These are phyloP conservation scores for Aspergillus incahuasiensis DNA, from an alignment of 495 filamentous ascomycete genomes.

Conservation along the genomic window DNA sequence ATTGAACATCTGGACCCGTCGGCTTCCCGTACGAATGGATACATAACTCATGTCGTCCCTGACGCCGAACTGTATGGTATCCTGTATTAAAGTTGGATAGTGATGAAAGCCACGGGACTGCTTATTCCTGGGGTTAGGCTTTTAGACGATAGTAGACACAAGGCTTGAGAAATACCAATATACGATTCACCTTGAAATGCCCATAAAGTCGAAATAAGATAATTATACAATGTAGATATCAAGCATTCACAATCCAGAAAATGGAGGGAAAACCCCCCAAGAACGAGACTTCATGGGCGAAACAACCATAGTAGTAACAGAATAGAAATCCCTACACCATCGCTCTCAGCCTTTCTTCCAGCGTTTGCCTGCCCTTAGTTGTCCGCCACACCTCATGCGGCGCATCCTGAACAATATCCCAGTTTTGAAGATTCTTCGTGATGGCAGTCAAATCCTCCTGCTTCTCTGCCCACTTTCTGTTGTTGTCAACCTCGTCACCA, in stretches of 20 bases:
- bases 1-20: not conserved
- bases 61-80: not conserved
- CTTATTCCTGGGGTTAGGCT: not conserved
- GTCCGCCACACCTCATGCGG: slow-evolving; percentile 85
- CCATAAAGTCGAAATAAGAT: not conserved
- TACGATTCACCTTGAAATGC: not conserved
- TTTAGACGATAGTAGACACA: not conserved
- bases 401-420: slow-evolving; percentile 82
- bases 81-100: not conserved
- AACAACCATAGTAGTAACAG: too few species aligned
- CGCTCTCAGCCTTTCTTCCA: slow-evolving; percentile 64
- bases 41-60: not conserved
- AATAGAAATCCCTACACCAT: slow-evolving; percentile 53
- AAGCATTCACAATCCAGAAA: not conserved
- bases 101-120: not conserved
- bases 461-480: slow-evolving; percentile 67
- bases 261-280: not conserved
- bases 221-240: not conserved
- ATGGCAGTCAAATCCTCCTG: slow-evolving; percentile 79
- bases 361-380: slow-evolving; percentile 57
- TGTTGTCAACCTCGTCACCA: slow-evolving; percentile 52
- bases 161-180: not conserved
- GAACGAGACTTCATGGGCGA: too few species aligned
- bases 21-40: not conserved
- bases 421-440: slow-evolving; percentile 69